Evolutionary conservation across 805 yeast species (phyloP).

Genomic region (Candida xiaguanensis): DNA sequence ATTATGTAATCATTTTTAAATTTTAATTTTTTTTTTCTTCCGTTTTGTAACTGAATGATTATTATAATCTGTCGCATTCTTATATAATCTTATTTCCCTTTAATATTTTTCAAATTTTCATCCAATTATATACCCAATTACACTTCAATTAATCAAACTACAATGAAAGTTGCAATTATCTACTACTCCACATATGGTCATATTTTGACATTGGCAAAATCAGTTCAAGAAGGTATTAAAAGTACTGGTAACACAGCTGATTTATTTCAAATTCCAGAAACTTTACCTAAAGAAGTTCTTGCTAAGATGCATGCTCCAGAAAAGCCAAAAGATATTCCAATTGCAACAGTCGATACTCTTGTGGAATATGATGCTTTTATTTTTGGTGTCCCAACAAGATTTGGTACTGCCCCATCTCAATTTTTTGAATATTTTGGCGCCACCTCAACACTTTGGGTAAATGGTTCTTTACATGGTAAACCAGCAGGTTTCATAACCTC

Average conservation of each 20-base stretch:
- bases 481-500: constrained; percentile 70
- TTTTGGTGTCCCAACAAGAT: constrained; percentile 86
- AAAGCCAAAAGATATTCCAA: constrained; percentile 43
- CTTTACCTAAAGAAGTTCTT: constrained; percentile 59
- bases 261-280: constrained; percentile 72
- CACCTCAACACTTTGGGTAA: constrained; percentile 71
- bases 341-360: constrained; percentile 58
- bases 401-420: constrained; percentile 78
- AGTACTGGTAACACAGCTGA: constrained; percentile 68
- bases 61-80: not conserved
- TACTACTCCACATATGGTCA: constrained; percentile 79
- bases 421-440: constrained; percentile 72
- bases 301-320: constrained; percentile 58
- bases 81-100: not conserved
- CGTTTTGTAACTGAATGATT: not conserved
- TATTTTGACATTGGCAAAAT: constrained; percentile 61
- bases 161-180: constrained; percentile 39
- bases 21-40: not conserved
- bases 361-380: constrained; percentile 71
- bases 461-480: constrained; percentile 69
- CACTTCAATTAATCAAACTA: not conserved
- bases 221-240: constrained; percentile 64
- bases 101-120: not conserved
- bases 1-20: not conserved
- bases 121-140: not conserved